Evolutionary conservation across 805 yeast genomes (phyloP).

Genomic region (Starmerella geochares): DNA sequence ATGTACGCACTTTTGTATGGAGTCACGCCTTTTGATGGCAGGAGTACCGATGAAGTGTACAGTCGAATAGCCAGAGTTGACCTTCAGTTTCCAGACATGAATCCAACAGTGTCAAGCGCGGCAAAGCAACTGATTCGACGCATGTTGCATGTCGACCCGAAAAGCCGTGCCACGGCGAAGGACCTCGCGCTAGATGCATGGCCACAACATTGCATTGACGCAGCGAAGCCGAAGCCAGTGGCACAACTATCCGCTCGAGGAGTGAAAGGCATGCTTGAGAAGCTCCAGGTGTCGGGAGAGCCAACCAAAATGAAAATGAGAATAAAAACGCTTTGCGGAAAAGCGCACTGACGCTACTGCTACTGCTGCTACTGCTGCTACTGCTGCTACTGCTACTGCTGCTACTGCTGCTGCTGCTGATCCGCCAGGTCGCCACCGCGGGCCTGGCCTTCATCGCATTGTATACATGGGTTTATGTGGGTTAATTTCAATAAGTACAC

Average conservation of each 20-base stretch:
- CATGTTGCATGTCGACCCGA: conserved; percentile 63
- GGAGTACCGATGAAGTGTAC: conserved; percentile 79
- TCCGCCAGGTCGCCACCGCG: too few relatives aligned
- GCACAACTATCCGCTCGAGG: neutral
- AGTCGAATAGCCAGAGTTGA: conserved; percentile 76
- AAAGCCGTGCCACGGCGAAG: conserved; percentile 65
- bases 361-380: too few relatives aligned
- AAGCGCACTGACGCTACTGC: neutral
- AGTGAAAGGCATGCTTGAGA: conserved; percentile 1
- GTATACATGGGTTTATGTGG: too few relatives aligned
- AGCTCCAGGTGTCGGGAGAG: neutral
- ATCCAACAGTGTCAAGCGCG: conserved; percentile 44
- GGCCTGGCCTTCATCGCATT: too few relatives aligned
- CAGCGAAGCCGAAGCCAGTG: neutral
- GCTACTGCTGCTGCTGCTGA: too few relatives aligned
- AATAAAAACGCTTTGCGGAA: neutral
- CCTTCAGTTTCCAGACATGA: conserved; percentile 62
- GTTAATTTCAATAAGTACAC: too few relatives aligned
- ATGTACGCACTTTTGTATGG: conserved; percentile 82
- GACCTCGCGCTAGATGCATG: conserved; percentile 36
- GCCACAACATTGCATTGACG: neutral
- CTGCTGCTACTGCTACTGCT: too few relatives aligned
- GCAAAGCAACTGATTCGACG: conserved; percentile 54
- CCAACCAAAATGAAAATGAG: neutral
- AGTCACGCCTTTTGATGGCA: conserved; percentile 92